Evolutionary conservation across 2,329 filamentous ascomycete genomes (phyloP).

Genomic region (Hypoxylon sp.): DNA sequence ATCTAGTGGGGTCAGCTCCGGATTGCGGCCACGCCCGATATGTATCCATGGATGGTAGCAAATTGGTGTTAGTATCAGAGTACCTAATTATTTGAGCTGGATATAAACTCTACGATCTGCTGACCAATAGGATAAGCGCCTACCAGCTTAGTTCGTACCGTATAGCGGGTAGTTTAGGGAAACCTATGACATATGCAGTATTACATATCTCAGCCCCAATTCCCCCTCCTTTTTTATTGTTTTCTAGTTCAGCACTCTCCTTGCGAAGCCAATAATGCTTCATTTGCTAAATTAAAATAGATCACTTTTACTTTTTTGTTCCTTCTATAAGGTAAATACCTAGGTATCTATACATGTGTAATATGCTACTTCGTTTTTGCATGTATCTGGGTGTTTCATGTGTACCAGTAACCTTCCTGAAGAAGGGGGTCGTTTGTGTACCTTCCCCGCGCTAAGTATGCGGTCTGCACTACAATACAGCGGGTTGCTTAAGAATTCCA

Average conservation of each 20-base stretch:
- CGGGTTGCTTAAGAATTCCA: slow-evolving; percentile 48
- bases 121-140: slow-evolving; percentile 28
- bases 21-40: slow-evolving; percentile 50
- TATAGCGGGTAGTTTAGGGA: background rate
- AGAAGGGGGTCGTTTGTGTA: slow-evolving; percentile 30
- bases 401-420: slow-evolving; percentile 25
- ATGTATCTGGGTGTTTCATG: background rate
- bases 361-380: background rate
- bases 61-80: slow-evolving; percentile 4
- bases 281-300: background rate
- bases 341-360: background rate
- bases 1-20: slow-evolving; percentile 43
- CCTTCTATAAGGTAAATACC: background rate
- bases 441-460: slow-evolving; percentile 36
- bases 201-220: slow-evolving; percentile 16
- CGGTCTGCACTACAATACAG: slow-evolving; percentile 26
- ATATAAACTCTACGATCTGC: slow-evolving; percentile 15
- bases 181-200: slow-evolving; percentile 31
- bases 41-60: background rate
- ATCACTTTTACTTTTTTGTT: background rate
- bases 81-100: slow-evolving; percentile 2
- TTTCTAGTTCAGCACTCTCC: background rate
- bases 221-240: slow-evolving; percentile 6
- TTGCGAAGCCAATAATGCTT: background rate
- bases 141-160: background rate